phyloP scores from a whole-genome alignment of 441 rosid genomes.

The Brassica balearica region DNA sequence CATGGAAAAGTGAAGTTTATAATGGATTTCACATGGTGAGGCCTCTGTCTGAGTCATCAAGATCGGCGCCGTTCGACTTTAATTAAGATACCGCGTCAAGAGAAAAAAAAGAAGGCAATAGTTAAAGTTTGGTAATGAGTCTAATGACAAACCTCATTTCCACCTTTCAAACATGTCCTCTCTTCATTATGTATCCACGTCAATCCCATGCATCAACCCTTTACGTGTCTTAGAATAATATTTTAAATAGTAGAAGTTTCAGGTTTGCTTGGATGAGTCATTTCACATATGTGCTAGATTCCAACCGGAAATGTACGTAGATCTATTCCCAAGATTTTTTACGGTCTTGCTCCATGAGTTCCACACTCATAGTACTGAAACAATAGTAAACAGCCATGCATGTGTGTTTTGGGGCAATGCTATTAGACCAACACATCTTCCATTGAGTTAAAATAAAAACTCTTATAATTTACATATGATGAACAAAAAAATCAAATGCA shows the following conservation, averaged over 20 bases:
- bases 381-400: too few species aligned
- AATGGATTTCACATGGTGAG: slow-evolving; percentile 32
- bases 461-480: background rate
- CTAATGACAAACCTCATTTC: background rate
- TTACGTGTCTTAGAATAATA: background rate
- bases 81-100: slow-evolving; percentile 9
- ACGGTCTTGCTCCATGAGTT: too few species aligned
- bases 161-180: background rate
- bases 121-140: background rate
- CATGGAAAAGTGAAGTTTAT: slow-evolving; percentile 1
- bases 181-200: slow-evolving; percentile 13
- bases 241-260: background rate
- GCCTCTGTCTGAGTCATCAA: slow-evolving; percentile 24
- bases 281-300: background rate
- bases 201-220: background rate
- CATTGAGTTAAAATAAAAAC: slow-evolving; percentile 3
- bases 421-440: slow-evolving; percentile 21
- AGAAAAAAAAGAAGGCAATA: background rate
- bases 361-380: too few species aligned
- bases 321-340: background rate
- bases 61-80: slow-evolving; percentile 31
- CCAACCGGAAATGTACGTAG: background rate
- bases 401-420: too few species aligned
- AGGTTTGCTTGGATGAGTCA: background rate
- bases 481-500: slow-evolving; percentile 11